Conservation (phyloP, 2,329 filamentous ascomycete species). For the Diatrype stigma region DNA sequence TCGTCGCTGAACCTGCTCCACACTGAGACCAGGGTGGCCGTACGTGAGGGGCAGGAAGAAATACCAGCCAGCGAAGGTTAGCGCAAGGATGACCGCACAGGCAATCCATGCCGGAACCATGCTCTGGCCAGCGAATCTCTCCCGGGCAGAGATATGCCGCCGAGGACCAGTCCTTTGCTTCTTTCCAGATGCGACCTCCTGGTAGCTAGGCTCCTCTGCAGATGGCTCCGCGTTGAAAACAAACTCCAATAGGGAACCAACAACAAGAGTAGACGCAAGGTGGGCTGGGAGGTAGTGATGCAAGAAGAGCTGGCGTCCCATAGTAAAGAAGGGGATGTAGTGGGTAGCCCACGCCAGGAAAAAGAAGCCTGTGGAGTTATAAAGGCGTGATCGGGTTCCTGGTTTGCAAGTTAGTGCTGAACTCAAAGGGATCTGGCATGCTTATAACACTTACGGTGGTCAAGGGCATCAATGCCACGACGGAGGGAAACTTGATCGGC, state of each 20-base stretch:
- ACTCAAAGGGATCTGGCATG: not conserved
- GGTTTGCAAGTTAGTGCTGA: slow-evolving; percentile 14
- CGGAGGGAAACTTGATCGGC: slow-evolving; percentile 92
- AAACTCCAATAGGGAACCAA: slow-evolving; percentile 89
- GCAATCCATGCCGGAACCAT: slow-evolving; percentile 77
- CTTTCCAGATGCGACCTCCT: slow-evolving; percentile 40
- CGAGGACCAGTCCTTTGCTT: slow-evolving; percentile 38
- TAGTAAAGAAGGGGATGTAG: slow-evolving; percentile 95
- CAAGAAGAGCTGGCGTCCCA: slow-evolving; percentile 96
- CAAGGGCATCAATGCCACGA: slow-evolving; percentile 87
- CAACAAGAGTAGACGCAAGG: slow-evolving; percentile 82
- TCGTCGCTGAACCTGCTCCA: slow-evolving; percentile 72
- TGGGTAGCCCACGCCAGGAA: slow-evolving; percentile 97
- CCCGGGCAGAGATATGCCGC: slow-evolving; percentile 71
- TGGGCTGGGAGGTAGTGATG: slow-evolving; percentile 97
- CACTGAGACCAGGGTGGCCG: slow-evolving; percentile 80
- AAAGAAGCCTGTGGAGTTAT: slow-evolving; percentile 99
- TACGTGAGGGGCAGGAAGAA: slow-evolving; percentile 96
- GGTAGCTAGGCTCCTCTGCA: slow-evolving; percentile 50
- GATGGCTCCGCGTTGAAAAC: slow-evolving; percentile 86
- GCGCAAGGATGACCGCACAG: slow-evolving; percentile 61
- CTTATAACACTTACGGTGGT: slow-evolving; percentile 72
- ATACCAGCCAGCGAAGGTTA: slow-evolving; percentile 74
- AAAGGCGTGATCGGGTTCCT: slow-evolving; percentile 88
- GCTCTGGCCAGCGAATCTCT: slow-evolving; percentile 76